Percentiles rank a stretch among this genome's conserved stretches.
Evolutionary conservation across 805 yeast genomes (phyloP).

Genomic region (Sugiyamaella qingdaonensis): DNA sequence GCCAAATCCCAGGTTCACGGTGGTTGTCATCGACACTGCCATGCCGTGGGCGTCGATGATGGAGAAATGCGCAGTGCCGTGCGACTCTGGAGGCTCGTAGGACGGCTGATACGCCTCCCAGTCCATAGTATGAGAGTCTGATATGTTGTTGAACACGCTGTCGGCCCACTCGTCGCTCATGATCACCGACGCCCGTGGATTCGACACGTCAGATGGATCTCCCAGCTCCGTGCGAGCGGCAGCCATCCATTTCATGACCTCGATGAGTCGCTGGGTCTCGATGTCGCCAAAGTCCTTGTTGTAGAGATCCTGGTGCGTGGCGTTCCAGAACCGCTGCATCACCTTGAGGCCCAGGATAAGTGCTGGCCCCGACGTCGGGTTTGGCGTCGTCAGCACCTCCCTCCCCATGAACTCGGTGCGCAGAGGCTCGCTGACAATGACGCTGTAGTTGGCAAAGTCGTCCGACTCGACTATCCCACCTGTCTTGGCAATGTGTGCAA

Average conservation of each 20-base stretch:
- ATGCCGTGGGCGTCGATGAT: constrained; percentile 69
- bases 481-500: constrained; percentile 41
- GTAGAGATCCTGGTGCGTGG: constrained; percentile 20
- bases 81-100: constrained; percentile 71
- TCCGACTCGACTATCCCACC: constrained; percentile 65
- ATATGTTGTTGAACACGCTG: constrained; percentile 46
- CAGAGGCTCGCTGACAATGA: constrained; percentile 43
- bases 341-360: constrained; percentile 69
- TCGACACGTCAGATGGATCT: constrained; percentile 42
- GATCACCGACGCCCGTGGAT: constrained; percentile 42
- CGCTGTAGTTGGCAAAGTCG: constrained; percentile 67
- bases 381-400: constrained; percentile 55
- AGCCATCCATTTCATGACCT: constrained; percentile 92
- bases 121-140: constrained; percentile 51
- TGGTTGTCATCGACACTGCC: constrained; percentile 85
- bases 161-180: constrained; percentile 55
- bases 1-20: constrained; percentile 82
- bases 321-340: constrained; percentile 44
- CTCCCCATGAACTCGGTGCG: constrained; percentile 39
- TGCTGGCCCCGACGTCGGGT: constrained; percentile 83
- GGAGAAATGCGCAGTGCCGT: constrained; percentile 87
- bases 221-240: constrained; percentile 84
- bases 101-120: constrained; percentile 79
- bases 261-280: constrained; percentile 65
- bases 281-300: constrained; percentile 41